Conservation (phyloP, 2,329 filamentous ascomycete genomes). For the Claviceps humidiphila region DNA sequence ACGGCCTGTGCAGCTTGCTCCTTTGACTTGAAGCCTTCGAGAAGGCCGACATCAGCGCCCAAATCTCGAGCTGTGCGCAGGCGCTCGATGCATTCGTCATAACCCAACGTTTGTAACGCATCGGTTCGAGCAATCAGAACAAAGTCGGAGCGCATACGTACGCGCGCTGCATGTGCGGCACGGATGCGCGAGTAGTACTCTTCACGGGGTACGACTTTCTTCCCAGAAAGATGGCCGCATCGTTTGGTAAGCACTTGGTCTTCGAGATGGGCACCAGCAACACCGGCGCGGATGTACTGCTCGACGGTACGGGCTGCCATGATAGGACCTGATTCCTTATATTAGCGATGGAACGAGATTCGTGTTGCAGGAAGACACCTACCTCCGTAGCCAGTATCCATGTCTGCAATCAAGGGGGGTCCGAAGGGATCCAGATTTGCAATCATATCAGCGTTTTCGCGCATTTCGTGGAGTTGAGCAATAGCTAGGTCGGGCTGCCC, state of each 20-base stretch:
- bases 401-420: constrained; percentile 48
- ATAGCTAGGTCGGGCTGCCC: constrained; percentile 52
- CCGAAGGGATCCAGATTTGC: constrained; percentile 41
- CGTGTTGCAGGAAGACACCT: constrained; percentile 4
- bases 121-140: constrained; percentile 54
- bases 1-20: constrained; percentile 36
- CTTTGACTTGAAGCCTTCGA: constrained; percentile 42
- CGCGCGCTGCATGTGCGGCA: constrained; percentile 38
- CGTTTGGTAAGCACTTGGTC: constrained; percentile 53
- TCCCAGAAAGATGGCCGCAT: constrained; percentile 50
- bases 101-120: constrained; percentile 42
- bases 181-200: constrained; percentile 41
- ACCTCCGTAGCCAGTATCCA: constrained; percentile 45
- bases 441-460: constrained; percentile 49
- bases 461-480: constrained; percentile 50
- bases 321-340: constrained; percentile 23
- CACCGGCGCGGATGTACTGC: constrained; percentile 38
- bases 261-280: constrained; percentile 48
- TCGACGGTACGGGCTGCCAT: constrained; percentile 40
- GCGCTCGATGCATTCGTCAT: constrained; percentile 39
- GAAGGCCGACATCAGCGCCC: constrained; percentile 46
- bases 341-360: not conserved
- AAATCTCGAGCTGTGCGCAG: constrained; percentile 36
- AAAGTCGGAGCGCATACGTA: constrained; percentile 38
- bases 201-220: constrained; percentile 41